Conservation (phyloP, 495 filamentous ascomycete species). For the Talaromyces liani region DNA sequence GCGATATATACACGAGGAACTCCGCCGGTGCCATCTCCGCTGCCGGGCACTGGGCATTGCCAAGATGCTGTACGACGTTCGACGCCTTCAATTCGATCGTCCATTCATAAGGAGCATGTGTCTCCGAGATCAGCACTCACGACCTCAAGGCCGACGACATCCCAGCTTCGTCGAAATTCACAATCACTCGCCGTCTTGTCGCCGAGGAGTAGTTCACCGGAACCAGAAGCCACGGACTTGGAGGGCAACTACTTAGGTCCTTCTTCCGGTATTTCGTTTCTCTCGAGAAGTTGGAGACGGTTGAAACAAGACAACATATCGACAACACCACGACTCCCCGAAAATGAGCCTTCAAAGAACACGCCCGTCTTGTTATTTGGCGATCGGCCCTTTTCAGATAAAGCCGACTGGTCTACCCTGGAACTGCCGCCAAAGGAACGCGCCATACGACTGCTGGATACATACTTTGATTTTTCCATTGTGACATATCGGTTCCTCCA, state of each 20-base stretch:
- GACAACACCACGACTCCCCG: constrained; percentile 24
- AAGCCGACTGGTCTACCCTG: constrained; percentile 22
- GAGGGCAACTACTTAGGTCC: constrained; percentile 42
- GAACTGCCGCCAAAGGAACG: constrained; percentile 27
- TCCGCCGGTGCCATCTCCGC: constrained; percentile 34
- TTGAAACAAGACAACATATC: constrained; percentile 34
- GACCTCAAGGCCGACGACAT: neutral
- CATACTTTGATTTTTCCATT: constrained; percentile 42
- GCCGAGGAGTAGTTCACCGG: constrained; percentile 29
- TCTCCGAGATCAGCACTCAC: neutral
- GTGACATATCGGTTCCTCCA: constrained; percentile 42
- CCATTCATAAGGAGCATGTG: neutral
- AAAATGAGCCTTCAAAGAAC: constrained; percentile 28
- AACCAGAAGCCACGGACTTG: constrained; percentile 37
- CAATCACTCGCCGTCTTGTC: constrained; percentile 12
- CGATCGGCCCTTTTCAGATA: constrained; percentile 32
- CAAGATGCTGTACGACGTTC: constrained; percentile 2
- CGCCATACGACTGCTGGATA: constrained; percentile 27
- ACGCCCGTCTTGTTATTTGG: constrained; percentile 39
- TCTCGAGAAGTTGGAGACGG: constrained; percentile 39
- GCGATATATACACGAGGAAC: constrained; percentile 37
- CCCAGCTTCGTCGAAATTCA: neutral
- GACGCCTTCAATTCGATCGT: neutral
- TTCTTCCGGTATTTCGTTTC: constrained; percentile 37
- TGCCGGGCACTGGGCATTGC: constrained; percentile 11